Conservation (phyloP, 1,284 basidiomycete genomes). For the Ustilago vetiveriae region DNA sequence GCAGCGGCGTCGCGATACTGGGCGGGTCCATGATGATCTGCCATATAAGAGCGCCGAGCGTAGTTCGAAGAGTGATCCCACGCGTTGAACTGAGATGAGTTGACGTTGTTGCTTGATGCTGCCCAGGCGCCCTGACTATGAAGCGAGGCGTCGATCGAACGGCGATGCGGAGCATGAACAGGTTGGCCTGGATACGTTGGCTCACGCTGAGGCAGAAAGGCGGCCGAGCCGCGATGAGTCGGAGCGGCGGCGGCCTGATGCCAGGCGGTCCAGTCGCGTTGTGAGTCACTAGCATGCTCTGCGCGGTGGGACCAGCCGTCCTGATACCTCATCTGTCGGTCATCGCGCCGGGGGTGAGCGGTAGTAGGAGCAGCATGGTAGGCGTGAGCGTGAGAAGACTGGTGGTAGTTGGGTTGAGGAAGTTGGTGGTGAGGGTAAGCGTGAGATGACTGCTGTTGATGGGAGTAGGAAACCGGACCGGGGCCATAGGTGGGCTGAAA, state of each 20-base stretch:
- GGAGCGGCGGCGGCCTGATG: conserved; percentile 8
- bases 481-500: conserved; percentile 15
- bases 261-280: conserved; percentile 25
- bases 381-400: conserved; percentile 8
- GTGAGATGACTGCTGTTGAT: conserved; percentile 8
- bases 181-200: conserved; percentile 13
- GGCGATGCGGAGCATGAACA: conserved; percentile 14
- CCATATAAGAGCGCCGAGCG: conserved; percentile 14
- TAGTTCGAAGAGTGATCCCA: conserved; percentile 15
- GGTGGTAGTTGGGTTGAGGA: conserved; percentile 9
- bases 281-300: conserved; percentile 8
- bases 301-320: conserved; percentile 32
- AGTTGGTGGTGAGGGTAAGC: conserved; percentile 17
- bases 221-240: conserved; percentile 22
- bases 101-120: not conserved
- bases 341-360: conserved; percentile 4
- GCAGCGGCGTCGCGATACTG: conserved; percentile 14
- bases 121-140: conserved; percentile 16
- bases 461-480: conserved; percentile 3
- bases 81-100: conserved; percentile 8
- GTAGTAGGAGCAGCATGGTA: conserved; percentile 6
- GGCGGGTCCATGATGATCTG: conserved; percentile 2
- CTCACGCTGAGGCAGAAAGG: conserved; percentile 12
- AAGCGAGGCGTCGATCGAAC: conserved; percentile 14
- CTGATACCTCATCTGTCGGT: conserved; percentile 13